These are phyloP conservation scores for Fusarium cyanostomum DNA, from an alignment of 2,329 filamentous ascomycete genomes.

Conservation along the genomic window DNA sequence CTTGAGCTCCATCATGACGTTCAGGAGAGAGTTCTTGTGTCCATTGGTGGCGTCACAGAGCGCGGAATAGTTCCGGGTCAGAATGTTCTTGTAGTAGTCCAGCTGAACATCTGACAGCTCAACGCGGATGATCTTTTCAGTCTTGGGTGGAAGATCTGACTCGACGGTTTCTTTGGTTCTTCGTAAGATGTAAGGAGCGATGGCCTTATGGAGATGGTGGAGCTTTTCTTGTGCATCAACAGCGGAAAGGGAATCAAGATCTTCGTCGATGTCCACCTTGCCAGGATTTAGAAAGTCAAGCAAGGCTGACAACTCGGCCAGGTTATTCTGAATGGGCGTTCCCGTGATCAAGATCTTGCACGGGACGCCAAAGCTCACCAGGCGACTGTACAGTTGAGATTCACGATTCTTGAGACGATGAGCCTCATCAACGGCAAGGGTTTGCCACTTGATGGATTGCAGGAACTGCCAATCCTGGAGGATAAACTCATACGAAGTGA, in stretches of 20 bases:
- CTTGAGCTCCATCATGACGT: constrained; percentile 99
- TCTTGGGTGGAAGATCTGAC: constrained; percentile 94
- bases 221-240: constrained; percentile 88
- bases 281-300: constrained; percentile 99
- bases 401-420: constrained; percentile 97
- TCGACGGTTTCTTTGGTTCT: constrained; percentile 98
- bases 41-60: constrained; percentile 90
- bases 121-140: constrained; percentile 98
- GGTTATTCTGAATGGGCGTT: constrained; percentile 96
- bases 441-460: constrained; percentile 95
- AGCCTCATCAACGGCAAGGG: constrained; percentile 94
- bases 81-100: constrained; percentile 98
- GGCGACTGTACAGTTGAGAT: constrained; percentile 87
- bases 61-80: constrained; percentile 95
- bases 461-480: constrained; percentile 85
- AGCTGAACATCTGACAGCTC: constrained; percentile 96
- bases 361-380: constrained; percentile 86
- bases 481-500: constrained; percentile 98
- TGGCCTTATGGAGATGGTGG: constrained; percentile 82
- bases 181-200: constrained; percentile 93
- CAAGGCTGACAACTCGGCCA: constrained; percentile 89
- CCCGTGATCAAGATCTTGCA: constrained; percentile 94
- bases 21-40: constrained; percentile 93
- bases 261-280: constrained; percentile 87
- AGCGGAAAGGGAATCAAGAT: constrained; percentile 81